Evolutionary conservation across 2,329 filamentous ascomycete genomes (phyloP).

Genomic region (Epichloe typhina): DNA sequence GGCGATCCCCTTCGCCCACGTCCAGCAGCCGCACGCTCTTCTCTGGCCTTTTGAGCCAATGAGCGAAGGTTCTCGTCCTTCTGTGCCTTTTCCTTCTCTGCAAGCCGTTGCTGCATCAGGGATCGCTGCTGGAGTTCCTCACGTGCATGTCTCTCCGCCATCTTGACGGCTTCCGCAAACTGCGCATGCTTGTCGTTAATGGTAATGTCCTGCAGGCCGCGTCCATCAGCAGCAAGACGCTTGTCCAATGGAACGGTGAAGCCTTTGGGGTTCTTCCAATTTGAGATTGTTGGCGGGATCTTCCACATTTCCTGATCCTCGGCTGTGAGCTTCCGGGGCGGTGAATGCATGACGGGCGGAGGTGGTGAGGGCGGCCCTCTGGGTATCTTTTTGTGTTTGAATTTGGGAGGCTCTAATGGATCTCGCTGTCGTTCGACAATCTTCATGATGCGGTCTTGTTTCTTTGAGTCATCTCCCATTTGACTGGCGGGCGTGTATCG

Average conservation of each 20-base stretch:
- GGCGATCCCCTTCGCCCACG: constrained; percentile 27
- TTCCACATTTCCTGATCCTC: constrained; percentile 97
- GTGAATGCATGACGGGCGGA: constrained; percentile 88
- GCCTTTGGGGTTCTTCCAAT: constrained; percentile 99
- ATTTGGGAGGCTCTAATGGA: constrained; percentile 94
- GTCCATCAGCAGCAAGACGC: constrained; percentile 82
- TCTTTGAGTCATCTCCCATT: constrained; percentile 78
- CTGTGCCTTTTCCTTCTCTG: constrained; percentile 89
- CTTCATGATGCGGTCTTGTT: constrained; percentile 95
- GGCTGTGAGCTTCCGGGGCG: constrained; percentile 85
- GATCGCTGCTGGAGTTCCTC: constrained; percentile 90
- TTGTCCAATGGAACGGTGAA: constrained; percentile 96
- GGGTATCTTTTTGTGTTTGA: constrained; percentile 98
- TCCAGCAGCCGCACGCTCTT: constrained; percentile 52
- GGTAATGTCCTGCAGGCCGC: constrained; percentile 80
- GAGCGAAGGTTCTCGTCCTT: constrained; percentile 87
- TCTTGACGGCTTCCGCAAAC: constrained; percentile 87
- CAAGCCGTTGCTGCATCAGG: constrained; percentile 87
- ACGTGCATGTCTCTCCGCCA: constrained; percentile 84
- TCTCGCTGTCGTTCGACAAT: constrained; percentile 90
- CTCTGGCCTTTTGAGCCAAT: constrained; percentile 81
- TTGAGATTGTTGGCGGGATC: constrained; percentile 75
- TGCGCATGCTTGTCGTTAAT: constrained; percentile 99
- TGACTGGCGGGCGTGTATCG: constrained; percentile 92
- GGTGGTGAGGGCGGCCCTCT: constrained; percentile 84